phyloP scores from a whole-genome alignment of 108 stramenopile genomes.

The Skeletonema tropicum region DNA sequence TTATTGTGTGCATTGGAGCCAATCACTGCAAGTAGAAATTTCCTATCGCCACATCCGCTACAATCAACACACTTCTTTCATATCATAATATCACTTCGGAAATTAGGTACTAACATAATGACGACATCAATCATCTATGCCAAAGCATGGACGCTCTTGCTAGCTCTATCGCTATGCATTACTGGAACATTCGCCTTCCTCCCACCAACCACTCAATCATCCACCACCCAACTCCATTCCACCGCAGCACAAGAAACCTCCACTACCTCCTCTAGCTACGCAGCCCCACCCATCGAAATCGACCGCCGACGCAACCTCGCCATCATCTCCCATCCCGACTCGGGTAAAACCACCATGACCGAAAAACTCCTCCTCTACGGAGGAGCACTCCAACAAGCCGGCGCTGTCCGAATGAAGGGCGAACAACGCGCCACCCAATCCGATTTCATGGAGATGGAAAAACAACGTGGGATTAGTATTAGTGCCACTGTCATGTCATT shows the following conservation, averaged over 20 bases:
- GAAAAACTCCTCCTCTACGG: conserved; percentile 93
- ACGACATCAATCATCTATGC: neutral
- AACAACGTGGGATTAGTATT: conserved; percentile 93
- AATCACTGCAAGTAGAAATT: too few relatives aligned
- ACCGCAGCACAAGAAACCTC: neutral
- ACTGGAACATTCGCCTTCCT: neutral
- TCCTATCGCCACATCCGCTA: too few relatives aligned
- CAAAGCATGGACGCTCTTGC: neutral
- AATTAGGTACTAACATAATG: too few relatives aligned
- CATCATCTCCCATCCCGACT: conserved; percentile 96
- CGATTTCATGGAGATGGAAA: conserved; percentile 97
- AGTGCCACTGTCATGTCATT: conserved; percentile 92
- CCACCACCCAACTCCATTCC: neutral
- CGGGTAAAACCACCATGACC: conserved; percentile 96
- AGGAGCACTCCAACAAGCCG: conserved; percentile 94
- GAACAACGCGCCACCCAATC: conserved; percentile 82
- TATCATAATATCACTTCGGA: too few relatives aligned
- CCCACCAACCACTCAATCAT: neutral
- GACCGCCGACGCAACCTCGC: conserved; percentile 91
- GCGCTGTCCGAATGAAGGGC: conserved; percentile 92
- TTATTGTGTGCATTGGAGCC: too few relatives aligned
- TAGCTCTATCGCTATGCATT: conserved; percentile 4
- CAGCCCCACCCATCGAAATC: conserved; percentile 74
- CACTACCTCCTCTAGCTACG: neutral
- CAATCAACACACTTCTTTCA: too few relatives aligned